Base-by-base conservation (phyloP, 805 yeast species). In the Yamadazyma kitorensis region DNA sequence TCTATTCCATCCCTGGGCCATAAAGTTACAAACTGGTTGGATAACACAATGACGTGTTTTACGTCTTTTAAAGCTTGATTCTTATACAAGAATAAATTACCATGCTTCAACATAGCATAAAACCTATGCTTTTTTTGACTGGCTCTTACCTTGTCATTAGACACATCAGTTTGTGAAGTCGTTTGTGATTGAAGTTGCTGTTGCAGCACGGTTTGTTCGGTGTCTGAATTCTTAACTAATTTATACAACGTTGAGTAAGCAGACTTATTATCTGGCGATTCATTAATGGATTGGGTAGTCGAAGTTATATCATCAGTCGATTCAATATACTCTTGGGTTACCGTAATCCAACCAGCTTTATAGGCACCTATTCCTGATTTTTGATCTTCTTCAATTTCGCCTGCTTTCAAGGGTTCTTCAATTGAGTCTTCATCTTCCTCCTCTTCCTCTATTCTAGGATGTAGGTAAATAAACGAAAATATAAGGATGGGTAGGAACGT, bases 1-100 rank as follows among this genome's bases (percentile, higher is more conserved):
- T 91, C 98, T 2, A 70, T 64, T 23, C 82, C 55, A 31, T 68
- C 61, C 23, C 89, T 74, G 1, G 98, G 98, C 96, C 97, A 93
- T 6, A 89, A 61, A 1, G 85, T 65, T 1, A 88, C 82, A 22
- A 86, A 67, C 45, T 78, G 77, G 47, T 81, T 75, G 4, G 83
- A 74, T 15, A 93, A 57, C 2, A 85, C 87, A 39, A 93, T 77
- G 6, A 85, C 95, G 57, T 86, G 89, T 43, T 76, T 77, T 13
- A 84, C 81, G 54, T 79, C 78, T 50, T 68, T 72, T 52, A 77
- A 69, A 30, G 68, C 64, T 40, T 81, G 83, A 51, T 84, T 86
- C 40, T 77, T 76, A 60, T 86, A 91, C n/a, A 93, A 64, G 51
- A 89, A 86, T 35, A 93, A 59, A 51, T 88, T 88, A 0, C 96